Conservation (phyloP, 805 yeast genomes). For the Metschnikowia borealis region DNA sequence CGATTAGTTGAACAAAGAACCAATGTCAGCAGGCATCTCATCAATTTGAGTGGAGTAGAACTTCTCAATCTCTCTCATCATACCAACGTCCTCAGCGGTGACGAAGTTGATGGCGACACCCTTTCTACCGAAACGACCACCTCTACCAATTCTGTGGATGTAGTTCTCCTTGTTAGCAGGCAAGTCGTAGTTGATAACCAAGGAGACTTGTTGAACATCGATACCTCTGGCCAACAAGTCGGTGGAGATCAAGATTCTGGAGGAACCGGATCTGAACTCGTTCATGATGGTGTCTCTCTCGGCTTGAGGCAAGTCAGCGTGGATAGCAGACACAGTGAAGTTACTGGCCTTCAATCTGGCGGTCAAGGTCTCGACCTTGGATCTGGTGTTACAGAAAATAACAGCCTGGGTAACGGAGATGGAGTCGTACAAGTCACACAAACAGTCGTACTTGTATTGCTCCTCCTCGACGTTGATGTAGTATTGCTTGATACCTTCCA, state of each 20-base stretch:
- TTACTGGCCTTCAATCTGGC: conserved; percentile 68
- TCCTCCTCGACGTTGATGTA: conserved; percentile 88
- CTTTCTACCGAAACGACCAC: conserved; percentile 98
- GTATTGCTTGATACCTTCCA: conserved; percentile 94
- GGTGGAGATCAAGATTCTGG: conserved; percentile 88
- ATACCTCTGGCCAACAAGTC: conserved; percentile 76
- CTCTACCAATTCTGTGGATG: conserved; percentile 96
- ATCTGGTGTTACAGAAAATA: conserved; percentile 93
- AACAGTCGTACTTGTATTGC: conserved; percentile 90
- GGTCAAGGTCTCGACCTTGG: conserved; percentile 88
- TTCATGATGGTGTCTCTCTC: conserved; percentile 94
- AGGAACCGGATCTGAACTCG: conserved; percentile 91
- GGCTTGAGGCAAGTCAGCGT: conserved; percentile 91
- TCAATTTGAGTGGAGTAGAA: conserved; percentile 86
- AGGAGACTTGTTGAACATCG: conserved; percentile 94
- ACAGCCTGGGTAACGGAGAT: conserved; percentile 96
- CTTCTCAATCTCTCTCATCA: conserved; percentile 81
- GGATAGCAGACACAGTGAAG: conserved; percentile 92
- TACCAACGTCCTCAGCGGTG: conserved; percentile 70
- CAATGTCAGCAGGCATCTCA: conserved; percentile 83
- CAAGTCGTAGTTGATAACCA: conserved; percentile 90
- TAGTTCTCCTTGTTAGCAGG: conserved; percentile 90
- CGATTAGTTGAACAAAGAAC: conserved; percentile 42
- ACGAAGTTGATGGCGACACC: conserved; percentile 96
- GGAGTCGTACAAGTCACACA: conserved; percentile 93